Evolutionary conservation across 2,329 filamentous ascomycete genomes (phyloP).

Genomic region (Magnaporthales sp.): DNA sequence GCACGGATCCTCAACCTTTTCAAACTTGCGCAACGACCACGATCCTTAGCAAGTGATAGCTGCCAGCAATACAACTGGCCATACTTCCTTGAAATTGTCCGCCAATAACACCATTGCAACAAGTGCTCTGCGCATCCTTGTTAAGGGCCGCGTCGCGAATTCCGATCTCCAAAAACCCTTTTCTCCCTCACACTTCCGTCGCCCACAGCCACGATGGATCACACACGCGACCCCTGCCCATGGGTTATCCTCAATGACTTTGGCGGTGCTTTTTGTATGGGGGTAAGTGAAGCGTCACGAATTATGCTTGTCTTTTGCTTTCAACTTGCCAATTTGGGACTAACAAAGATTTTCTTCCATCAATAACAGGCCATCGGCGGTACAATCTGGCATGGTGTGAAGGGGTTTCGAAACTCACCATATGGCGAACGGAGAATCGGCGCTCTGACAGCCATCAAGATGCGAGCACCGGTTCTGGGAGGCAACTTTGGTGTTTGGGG

Average conservation of each 20-base stretch:
- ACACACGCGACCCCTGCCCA: conserved; percentile 92
- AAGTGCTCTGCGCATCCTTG: neutral
- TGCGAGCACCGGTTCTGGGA: conserved; percentile 87
- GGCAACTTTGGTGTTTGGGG: conserved; percentile 99
- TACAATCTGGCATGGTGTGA: conserved; percentile 93
- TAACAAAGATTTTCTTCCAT: neutral
- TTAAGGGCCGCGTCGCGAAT: neutral
- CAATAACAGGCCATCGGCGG: conserved; percentile 57
- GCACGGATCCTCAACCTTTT: neutral
- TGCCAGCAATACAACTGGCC: neutral
- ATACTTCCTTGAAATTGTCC: neutral
- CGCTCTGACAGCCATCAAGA: conserved; percentile 94
- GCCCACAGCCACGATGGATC: conserved; percentile 60
- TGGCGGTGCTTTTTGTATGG: conserved; percentile 54
- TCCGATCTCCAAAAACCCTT: neutral
- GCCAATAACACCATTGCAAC: neutral
- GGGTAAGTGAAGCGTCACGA: conserved; percentile 12
- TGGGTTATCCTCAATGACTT: conserved; percentile 97
- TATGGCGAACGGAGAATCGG: conserved; percentile 94
- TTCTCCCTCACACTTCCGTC: neutral
- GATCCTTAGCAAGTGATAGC: neutral
- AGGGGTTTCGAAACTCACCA: conserved; percentile 82
- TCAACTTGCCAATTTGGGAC: neutral
- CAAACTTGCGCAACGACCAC: neutral
- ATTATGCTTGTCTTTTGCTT: conserved; percentile 4